A percentile compares a stretch with the other conserved stretches of the same genome.
Conservation (phyloP, 331 rosid genomes). For the Quercus phellos region DNA sequence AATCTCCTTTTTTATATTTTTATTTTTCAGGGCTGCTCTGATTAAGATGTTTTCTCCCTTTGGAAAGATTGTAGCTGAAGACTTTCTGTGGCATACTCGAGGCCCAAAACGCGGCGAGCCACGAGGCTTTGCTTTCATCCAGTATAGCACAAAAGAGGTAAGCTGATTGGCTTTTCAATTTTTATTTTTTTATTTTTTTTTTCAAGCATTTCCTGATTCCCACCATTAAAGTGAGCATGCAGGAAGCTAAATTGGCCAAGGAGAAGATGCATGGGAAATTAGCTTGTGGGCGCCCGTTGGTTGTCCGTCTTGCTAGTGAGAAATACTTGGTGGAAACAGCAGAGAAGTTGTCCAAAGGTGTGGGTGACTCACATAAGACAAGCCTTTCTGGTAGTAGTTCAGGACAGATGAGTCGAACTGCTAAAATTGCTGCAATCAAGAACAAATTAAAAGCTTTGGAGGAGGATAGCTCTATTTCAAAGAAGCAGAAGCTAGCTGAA, state of each 20-base stretch:
- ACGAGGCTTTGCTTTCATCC: constrained; percentile 82
- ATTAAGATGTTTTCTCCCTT: constrained; percentile 84
- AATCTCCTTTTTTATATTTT: background rate
- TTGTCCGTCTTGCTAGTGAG: constrained; percentile 74
- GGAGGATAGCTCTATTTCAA: constrained; percentile 53
- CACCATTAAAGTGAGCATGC: constrained; percentile 90
- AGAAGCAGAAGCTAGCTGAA: constrained; percentile 67
- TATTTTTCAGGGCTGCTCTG: constrained; percentile 61
- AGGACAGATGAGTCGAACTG: constrained; percentile 60
- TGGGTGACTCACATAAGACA: constrained; percentile 38
- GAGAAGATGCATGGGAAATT: constrained; percentile 96
- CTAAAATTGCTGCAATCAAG: constrained; percentile 90
- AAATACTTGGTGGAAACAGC: constrained; percentile 36
- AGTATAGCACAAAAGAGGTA: constrained; percentile 77
- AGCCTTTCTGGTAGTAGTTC: constrained; percentile 31
- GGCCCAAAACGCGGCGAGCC: constrained; percentile 89
- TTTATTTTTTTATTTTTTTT: background rate
- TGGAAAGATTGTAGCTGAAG: constrained; percentile 80
- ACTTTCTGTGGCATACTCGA: constrained; percentile 80
- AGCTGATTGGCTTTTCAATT: constrained; percentile 15
- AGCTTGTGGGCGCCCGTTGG: constrained; percentile 78
- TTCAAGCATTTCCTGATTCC: constrained; percentile 59
- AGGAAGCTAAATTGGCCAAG: constrained; percentile 93
- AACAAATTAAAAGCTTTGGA: constrained; percentile 75
- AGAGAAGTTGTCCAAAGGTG: constrained; percentile 30